These are phyloP conservation scores for Penicillium sp. DNA, from an alignment of 2,329 filamentous ascomycete genomes.

Conservation along the genomic window DNA sequence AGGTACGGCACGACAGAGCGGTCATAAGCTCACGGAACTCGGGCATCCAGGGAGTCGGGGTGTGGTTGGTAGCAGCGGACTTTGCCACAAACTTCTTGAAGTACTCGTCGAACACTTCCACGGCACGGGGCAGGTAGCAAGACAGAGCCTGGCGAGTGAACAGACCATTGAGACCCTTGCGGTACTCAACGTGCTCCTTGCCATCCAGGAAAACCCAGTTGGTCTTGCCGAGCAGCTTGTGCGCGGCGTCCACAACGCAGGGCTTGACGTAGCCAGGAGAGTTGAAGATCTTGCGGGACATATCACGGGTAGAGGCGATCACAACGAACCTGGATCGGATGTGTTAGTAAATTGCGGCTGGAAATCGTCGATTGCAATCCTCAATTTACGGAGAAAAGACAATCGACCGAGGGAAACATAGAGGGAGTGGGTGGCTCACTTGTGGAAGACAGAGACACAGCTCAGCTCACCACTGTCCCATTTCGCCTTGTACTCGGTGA, in stretches of 20 bases:
- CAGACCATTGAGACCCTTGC: conserved; percentile 90
- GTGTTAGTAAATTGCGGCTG: conserved; percentile 5
- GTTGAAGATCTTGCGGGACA: conserved; percentile 96
- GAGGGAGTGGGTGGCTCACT: conserved; percentile 59
- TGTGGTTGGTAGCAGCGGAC: conserved; percentile 69
- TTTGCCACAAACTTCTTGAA: conserved; percentile 76
- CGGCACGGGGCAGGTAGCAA: conserved; percentile 85
- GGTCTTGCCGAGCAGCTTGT: conserved; percentile 85
- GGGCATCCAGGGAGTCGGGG: conserved; percentile 84
- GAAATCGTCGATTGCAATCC: background rate
- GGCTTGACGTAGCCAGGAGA: conserved; percentile 90
- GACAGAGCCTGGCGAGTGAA: conserved; percentile 91
- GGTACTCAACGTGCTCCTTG: conserved; percentile 92
- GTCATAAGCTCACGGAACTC: conserved; percentile 94
- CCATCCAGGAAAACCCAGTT: conserved; percentile 99
- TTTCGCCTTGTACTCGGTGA: conserved; percentile 86
- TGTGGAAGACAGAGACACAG: conserved; percentile 99
- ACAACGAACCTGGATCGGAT: conserved; percentile 77
- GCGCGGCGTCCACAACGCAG: conserved; percentile 90
- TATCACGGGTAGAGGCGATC: conserved; percentile 90
- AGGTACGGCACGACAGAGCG: conserved; percentile 93
- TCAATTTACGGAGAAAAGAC: background rate
- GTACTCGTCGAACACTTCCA: conserved; percentile 87
- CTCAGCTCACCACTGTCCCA: conserved; percentile 90
- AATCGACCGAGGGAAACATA: background rate